phyloP scores from a whole-genome alignment of 225 moss, liverwort and hornwort species.

The Anthoceros angustus region DNA sequence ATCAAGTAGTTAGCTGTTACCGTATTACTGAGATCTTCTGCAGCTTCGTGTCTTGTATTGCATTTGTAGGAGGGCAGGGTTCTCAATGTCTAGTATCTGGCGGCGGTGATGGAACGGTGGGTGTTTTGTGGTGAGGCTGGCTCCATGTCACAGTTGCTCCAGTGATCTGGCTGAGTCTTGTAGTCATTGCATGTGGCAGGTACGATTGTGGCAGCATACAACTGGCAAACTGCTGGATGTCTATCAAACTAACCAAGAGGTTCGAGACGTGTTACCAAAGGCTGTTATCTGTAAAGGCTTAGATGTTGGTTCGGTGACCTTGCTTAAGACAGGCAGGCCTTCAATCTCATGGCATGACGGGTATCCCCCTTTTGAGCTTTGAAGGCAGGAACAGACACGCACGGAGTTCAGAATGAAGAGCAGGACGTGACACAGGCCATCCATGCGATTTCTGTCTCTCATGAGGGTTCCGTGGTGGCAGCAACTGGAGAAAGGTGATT shows the following conservation, averaged over 20 bases:
- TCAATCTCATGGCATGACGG: neutral
- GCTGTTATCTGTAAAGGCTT: neutral
- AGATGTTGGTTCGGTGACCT: neutral
- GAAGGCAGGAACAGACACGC: conserved; percentile 33
- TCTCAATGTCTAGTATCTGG: conserved; percentile 66
- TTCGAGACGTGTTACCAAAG: conserved; percentile 6
- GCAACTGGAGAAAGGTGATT: conserved; percentile 65
- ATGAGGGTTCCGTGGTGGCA: conserved; percentile 31
- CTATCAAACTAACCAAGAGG: conserved; percentile 40
- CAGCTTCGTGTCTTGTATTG: conserved; percentile 97
- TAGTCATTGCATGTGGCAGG: conserved; percentile 19
- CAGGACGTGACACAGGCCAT: conserved; percentile 31
- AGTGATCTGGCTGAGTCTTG: neutral
- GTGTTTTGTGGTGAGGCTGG: conserved; percentile 1
- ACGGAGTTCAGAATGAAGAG: conserved; percentile 8
- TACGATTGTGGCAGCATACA: conserved; percentile 81
- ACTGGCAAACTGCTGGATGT: conserved; percentile 48
- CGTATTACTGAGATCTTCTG: conserved; percentile 4
- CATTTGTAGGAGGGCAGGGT: conserved; percentile 51
- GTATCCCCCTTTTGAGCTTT: conserved; percentile 11
- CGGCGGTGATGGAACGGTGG: conserved; percentile 77
- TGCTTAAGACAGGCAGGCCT: neutral
- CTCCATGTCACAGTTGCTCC: neutral
- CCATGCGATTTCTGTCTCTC: conserved; percentile 49
- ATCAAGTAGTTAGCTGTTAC: neutral